These are phyloP conservation scores for Cymodocea nodosa DNA, from an alignment of 116 monocot species.

Conservation along the genomic window DNA sequence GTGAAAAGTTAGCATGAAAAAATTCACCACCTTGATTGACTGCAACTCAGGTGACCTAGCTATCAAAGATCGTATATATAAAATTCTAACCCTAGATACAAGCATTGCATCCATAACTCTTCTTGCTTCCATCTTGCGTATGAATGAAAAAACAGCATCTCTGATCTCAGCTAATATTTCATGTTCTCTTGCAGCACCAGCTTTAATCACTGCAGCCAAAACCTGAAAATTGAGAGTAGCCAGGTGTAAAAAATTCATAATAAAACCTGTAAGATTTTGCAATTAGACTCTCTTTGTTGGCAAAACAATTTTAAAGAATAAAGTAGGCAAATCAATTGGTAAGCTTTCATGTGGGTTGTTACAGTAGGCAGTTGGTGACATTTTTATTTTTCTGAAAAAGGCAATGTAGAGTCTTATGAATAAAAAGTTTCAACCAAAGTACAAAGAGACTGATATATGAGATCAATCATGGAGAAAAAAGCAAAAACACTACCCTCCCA, in stretches of 20 bases:
- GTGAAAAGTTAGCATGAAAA: background rate
- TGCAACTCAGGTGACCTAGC: slow-evolving; percentile 91
- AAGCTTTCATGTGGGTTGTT: background rate
- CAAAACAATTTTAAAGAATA: background rate
- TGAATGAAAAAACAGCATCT: slow-evolving; percentile 92
- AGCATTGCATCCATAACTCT: slow-evolving; percentile 98
- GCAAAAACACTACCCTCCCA: no score
- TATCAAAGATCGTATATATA: slow-evolving; percentile 96
- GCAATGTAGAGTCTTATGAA: no score
- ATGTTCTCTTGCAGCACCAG: slow-evolving; percentile 96
- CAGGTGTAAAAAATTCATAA: background rate
- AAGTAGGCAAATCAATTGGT: background rate
- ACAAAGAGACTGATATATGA: no score
- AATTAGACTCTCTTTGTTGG: no score
- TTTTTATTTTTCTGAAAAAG: no score
- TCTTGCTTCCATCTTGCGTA: slow-evolving; percentile 86
- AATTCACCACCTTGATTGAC: slow-evolving; percentile 63
- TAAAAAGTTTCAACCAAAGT: no score
- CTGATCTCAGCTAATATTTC: slow-evolving; percentile 99
- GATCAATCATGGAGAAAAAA: no score
- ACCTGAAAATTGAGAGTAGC: slow-evolving; percentile 35
- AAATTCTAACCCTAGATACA: slow-evolving; percentile 94
- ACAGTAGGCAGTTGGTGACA: background rate
- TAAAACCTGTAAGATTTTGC: no score
- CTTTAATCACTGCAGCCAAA: slow-evolving; percentile 99